These are phyloP conservation scores for Venturia carpophila DNA, from an alignment of 2,329 filamentous ascomycete genomes.

Conservation along the genomic window DNA sequence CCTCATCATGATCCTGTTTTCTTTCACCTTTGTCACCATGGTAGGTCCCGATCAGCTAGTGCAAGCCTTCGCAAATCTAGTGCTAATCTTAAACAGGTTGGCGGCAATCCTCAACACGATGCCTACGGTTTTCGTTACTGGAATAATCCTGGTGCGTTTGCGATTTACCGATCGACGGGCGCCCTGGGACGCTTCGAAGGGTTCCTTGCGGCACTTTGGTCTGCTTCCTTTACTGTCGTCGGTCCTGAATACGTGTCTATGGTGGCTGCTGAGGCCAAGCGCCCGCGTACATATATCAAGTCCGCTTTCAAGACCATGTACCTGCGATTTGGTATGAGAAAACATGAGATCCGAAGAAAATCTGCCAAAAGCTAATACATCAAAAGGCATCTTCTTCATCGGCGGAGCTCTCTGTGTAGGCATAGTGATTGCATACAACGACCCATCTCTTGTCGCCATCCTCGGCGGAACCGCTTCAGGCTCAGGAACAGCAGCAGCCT, in stretches of 20 bases:
- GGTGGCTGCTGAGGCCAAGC: conserved; percentile 30
- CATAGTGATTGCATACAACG: conserved; percentile 21
- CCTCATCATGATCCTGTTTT: conserved; percentile 28
- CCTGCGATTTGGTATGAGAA: conserved; percentile 17
- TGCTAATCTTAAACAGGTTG: conserved; percentile 19
- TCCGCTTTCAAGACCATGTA: conserved; percentile 25
- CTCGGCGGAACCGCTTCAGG: conserved; percentile 19
- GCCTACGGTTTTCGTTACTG: conserved; percentile 32
- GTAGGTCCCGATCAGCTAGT: conserved; percentile 18
- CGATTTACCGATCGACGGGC: conserved; percentile 23
- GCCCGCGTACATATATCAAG: conserved; percentile 21
- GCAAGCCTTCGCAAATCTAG: not conserved
- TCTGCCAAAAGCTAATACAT: not conserved
- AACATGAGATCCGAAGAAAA: not conserved
- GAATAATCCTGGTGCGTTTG: conserved; percentile 28
- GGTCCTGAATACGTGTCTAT: conserved; percentile 24
- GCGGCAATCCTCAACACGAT: conserved; percentile 37
- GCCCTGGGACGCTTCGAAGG: conserved; percentile 29
- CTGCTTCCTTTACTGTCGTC: conserved; percentile 22
- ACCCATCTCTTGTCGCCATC: conserved; percentile 21
- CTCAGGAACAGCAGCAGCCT: conserved; percentile 28
- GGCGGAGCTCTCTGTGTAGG: conserved; percentile 21
- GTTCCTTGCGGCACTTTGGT: conserved; percentile 28
- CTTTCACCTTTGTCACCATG: conserved; percentile 40
- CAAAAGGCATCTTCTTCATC: conserved; percentile 21